phyloP scores from a whole-genome alignment of 805 yeast species.

The Lipomyces japonicus region DNA sequence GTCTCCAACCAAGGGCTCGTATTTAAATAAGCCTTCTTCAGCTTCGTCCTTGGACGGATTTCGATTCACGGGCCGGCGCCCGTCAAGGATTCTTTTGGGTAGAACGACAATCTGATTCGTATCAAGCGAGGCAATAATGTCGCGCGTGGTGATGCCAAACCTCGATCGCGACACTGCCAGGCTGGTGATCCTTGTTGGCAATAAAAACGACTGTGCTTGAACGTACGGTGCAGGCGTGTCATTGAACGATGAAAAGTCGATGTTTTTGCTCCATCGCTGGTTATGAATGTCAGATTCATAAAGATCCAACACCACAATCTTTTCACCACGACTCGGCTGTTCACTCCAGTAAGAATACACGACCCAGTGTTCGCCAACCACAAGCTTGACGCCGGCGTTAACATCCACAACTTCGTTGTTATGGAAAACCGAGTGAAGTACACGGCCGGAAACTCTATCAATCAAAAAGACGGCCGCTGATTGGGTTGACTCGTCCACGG shows the following conservation, averaged over 20 bases:
- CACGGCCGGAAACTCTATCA: slow-evolving; percentile 67
- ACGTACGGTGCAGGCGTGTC: slow-evolving; percentile 45
- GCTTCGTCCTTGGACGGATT: slow-evolving; percentile 51
- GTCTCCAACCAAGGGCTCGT: slow-evolving; percentile 57
- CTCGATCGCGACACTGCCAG: slow-evolving; percentile 56
- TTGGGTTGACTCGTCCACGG: slow-evolving; percentile 37
- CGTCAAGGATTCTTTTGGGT: slow-evolving; percentile 67
- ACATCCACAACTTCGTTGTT: slow-evolving; percentile 42
- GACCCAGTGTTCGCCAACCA: slow-evolving; percentile 81
- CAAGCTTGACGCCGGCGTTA: slow-evolving; percentile 46
- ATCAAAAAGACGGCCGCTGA: slow-evolving; percentile 51
- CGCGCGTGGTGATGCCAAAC: slow-evolving; percentile 64
- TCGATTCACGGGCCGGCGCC: slow-evolving; percentile 62
- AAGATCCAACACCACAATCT: slow-evolving; percentile 69
- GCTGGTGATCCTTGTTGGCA: slow-evolving; percentile 55
- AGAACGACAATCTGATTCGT: slow-evolving; percentile 56
- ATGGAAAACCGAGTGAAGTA: slow-evolving; percentile 47
- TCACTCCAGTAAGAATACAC: slow-evolving; percentile 59
- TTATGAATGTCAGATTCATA: slow-evolving; percentile 64
- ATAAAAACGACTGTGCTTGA: slow-evolving; percentile 54
- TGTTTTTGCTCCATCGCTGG: slow-evolving; percentile 35
- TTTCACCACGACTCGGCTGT: slow-evolving; percentile 43
- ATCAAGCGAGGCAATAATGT: slow-evolving; percentile 55
- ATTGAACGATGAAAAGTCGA: slow-evolving; percentile 38
- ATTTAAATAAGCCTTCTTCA: slow-evolving; percentile 60